phyloP scores from a whole-genome alignment of 1,139 yeast genomes.

The Candida sojae region DNA sequence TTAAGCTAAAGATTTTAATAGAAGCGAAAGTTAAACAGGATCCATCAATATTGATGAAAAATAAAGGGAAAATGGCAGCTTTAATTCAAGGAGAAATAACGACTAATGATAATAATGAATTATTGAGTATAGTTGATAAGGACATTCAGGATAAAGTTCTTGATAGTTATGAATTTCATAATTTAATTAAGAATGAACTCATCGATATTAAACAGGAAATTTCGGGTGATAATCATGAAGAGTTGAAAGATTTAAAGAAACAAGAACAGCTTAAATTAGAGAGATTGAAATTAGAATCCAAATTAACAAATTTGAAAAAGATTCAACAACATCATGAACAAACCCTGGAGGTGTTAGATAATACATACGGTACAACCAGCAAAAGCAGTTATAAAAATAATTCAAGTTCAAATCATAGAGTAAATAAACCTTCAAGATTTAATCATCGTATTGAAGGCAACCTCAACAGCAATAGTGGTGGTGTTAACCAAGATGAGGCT shows the following conservation, averaged over 20 bases:
- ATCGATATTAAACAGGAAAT: constrained; percentile 35
- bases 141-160: constrained; percentile 50
- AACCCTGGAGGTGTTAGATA: neutral
- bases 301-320: constrained; percentile 56
- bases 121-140: constrained; percentile 42
- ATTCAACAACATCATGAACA: constrained; percentile 11
- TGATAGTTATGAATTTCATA: constrained; percentile 45
- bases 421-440: constrained; percentile 35
- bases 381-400: constrained; percentile 3
- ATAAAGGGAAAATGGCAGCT: constrained; percentile 55
- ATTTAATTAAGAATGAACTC: constrained; percentile 31
- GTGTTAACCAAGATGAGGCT: neutral
- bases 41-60: constrained; percentile 50
- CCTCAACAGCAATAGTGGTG: neutral
- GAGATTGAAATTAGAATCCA: constrained; percentile 11
- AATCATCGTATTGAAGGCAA: constrained; percentile 18
- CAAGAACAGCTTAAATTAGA: constrained; percentile 14
- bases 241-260: constrained; percentile 23
- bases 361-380: constrained; percentile 1
- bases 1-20: constrained; percentile 45
- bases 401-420: constrained; percentile 18
- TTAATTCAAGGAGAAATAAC: constrained; percentile 53
- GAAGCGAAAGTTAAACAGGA: constrained; percentile 50
- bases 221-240: constrained; percentile 45
- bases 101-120: constrained; percentile 15